phyloP scores from a whole-genome alignment of 169 alveolate genomes.

The Eimeria brunetti region DNA sequence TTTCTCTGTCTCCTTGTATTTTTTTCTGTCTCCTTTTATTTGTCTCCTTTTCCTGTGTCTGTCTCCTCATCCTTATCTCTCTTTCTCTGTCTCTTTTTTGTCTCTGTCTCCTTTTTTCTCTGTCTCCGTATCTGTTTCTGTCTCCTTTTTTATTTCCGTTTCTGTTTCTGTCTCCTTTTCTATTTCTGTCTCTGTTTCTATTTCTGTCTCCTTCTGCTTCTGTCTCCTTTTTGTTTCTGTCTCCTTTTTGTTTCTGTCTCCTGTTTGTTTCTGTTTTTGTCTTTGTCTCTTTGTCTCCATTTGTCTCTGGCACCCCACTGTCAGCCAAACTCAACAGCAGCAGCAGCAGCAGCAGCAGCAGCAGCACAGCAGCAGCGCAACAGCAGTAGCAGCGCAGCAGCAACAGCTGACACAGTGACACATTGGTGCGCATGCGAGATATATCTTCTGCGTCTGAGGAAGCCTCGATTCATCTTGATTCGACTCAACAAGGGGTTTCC shows the following conservation, averaged over 20 bases:
- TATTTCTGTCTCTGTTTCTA: not conserved
- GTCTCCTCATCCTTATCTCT: not conserved
- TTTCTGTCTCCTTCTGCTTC: not conserved
- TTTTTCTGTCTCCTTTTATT: no score
- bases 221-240: not conserved
- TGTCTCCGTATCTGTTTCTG: not conserved
- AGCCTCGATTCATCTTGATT: no score
- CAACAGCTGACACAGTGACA: no score
- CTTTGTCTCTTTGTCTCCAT: not conserved
- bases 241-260: no score
- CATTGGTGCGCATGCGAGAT: no score
- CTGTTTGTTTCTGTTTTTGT: no score
- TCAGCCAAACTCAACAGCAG: not conserved
- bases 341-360: slow-evolving; percentile 19
- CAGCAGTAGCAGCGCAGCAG: slow-evolving; percentile 31
- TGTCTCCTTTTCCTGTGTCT: not conserved
- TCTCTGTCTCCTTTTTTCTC: not conserved
- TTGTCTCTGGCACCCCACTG: not conserved
- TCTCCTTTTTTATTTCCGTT: not conserved
- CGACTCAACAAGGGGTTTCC: no score
- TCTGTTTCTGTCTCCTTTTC: not conserved
- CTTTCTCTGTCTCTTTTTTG: not conserved
- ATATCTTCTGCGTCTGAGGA: no score
- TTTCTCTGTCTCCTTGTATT: not conserved
- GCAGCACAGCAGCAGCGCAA: slow-evolving; percentile 34